Conservation (phyloP, 192 early-diverging fungal genomes). For the Podila horticola region DNA sequence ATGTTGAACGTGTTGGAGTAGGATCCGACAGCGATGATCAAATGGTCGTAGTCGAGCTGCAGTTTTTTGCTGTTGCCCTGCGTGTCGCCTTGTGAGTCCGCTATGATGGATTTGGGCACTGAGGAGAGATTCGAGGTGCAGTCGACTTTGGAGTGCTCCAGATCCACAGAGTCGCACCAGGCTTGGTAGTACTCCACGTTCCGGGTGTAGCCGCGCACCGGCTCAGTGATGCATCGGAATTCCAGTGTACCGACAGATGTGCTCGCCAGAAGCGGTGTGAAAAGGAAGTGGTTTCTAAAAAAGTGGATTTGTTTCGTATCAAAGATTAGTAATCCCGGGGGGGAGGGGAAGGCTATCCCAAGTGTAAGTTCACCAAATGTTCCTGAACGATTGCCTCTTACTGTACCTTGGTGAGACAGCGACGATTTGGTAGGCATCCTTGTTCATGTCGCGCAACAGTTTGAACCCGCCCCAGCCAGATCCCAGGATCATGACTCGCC, state of each 20-base stretch:
- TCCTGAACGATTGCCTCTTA: too few relatives aligned
- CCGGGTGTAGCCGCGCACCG: slow-evolving; percentile 68
- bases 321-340: background rate
- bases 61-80: slow-evolving; percentile 54
- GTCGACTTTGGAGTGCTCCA: slow-evolving; percentile 27
- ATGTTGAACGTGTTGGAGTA: slow-evolving; percentile 88
- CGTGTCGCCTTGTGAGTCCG: slow-evolving; percentile 49
- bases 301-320: background rate
- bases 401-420: slow-evolving; percentile 79
- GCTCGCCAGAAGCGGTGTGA: slow-evolving; percentile 90
- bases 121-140: slow-evolving; percentile 31
- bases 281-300: slow-evolving; percentile 81
- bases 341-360: too few relatives aligned
- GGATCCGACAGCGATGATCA: slow-evolving; percentile 86
- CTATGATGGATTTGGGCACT: slow-evolving; percentile 11
- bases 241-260: slow-evolving; percentile 89
- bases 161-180: slow-evolving; percentile 58
- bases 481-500: slow-evolving; percentile 53
- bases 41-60: slow-evolving; percentile 77
- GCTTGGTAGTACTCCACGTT: slow-evolving; percentile 77
- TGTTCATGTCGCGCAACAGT: slow-evolving; percentile 75
- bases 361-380: too few relatives aligned
- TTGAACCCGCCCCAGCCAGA: slow-evolving; percentile 81
- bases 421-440: slow-evolving; percentile 72
- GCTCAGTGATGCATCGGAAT: slow-evolving; percentile 88